Evolutionary conservation across 1,284 basidiomycete species (phyloP).

Genomic region (Ustilago cynodontis): DNA sequence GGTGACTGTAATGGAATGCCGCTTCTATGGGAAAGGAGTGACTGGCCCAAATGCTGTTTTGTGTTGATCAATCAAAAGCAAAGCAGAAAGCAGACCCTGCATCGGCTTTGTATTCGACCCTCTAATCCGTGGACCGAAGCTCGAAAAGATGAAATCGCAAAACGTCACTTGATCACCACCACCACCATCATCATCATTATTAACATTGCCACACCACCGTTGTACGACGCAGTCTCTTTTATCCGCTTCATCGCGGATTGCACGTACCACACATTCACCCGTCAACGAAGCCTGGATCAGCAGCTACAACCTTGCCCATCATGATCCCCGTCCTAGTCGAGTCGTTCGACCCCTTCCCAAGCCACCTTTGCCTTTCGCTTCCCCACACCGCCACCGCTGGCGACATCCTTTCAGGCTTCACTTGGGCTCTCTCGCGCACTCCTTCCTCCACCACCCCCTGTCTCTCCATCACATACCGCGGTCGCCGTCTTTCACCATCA

Average conservation of each 20-base stretch:
- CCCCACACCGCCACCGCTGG: slow-evolving; percentile 35
- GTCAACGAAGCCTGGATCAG: no score
- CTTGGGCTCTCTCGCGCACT: slow-evolving; percentile 5
- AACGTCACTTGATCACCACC: slow-evolving; percentile 17
- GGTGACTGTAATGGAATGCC: background rate
- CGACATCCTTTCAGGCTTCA: slow-evolving; percentile 41
- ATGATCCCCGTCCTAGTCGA: slow-evolving; percentile 45
- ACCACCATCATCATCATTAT: slow-evolving; percentile 18
- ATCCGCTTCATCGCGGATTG: background rate
- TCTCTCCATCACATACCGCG: slow-evolving; percentile 31
- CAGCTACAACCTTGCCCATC: no score
- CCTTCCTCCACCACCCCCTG: slow-evolving; percentile 14
- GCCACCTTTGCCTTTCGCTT: slow-evolving; percentile 44
- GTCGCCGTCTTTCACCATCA: slow-evolving; percentile 11
- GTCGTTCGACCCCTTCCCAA: slow-evolving; percentile 46
- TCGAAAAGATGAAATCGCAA: background rate
- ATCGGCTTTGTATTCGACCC: slow-evolving; percentile 19
- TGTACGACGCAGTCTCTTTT: background rate
- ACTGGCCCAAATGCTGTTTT: slow-evolving; percentile 1
- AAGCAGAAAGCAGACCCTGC: slow-evolving; percentile 31
- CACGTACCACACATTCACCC: background rate
- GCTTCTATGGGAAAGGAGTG: slow-evolving; percentile 4
- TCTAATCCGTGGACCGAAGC: slow-evolving; percentile 17
- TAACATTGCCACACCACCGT: slow-evolving; percentile 1
- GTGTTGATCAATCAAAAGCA: background rate